Evolutionary conservation across 2,329 filamentous ascomycete species (phyloP), one percentile per base, ranked within the genome.

Genomic region (Fusarium sp.): DNA sequence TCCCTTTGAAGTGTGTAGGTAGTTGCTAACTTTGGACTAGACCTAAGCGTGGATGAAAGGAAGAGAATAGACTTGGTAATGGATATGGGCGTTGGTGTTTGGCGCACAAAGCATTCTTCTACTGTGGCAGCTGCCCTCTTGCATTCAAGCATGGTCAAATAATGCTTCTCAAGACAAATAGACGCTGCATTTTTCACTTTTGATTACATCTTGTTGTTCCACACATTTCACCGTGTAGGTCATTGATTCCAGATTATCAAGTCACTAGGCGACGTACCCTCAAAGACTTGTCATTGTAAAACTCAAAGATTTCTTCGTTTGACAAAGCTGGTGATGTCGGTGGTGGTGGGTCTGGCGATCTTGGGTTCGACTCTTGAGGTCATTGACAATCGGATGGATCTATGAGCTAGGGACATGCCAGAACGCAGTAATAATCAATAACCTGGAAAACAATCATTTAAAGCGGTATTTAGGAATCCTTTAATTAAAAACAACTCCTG

Each of bases 301-400:
- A 31, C 29, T 9, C 50, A 37, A 24, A 13, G 54, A 29, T 52
- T 52, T n/a, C 18, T 16, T 16, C n/a, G 20, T 34, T 57, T 20
- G 27, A 11, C 31, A 24, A 4, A 16, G n/a, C n/a, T 24, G 54
- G 13, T 14, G 31, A 22, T 3, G 22, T 29, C n/a, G 31, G 22
- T 5, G 52, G 20, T 10, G 34, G 22, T 13, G 67, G 62, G 52
- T 18, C 50, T 50, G 62, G 72, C 72, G 72, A 75, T 75, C 72
- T 42, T 64, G 59, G 70, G 35, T 54, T 62, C 47, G 59, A 75
- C 63, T 75, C 58, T 70, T 73, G 72, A 71, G 73, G 73, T 75
- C 73, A 75, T 75, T 71, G 73, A 75, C 35, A 52, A 13, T 24
- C 16, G 42, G 66, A 58, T 40, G 22, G 27, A 65, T 40, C 40